A percentile compares a stretch with the other conserved stretches of the same genome.
Conservation (phyloP, 2,329 filamentous ascomycete species). For the Zasmidium cellare region DNA sequence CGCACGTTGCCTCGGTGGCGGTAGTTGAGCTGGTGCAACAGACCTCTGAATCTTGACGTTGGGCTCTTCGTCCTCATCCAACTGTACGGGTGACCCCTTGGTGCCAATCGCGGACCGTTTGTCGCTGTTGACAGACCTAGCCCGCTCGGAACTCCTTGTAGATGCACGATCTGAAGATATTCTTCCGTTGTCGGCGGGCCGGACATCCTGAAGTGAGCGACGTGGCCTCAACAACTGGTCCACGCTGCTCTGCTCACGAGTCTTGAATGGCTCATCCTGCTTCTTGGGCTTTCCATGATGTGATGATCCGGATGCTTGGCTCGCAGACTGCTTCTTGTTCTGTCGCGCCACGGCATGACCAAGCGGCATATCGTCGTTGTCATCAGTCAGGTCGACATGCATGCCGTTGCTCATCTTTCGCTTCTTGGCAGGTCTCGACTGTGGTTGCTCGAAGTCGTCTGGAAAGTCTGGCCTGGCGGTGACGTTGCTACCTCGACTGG, state of each 20-base stretch:
- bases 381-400: conserved; percentile 4
- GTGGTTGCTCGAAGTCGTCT: background rate
- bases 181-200: background rate
- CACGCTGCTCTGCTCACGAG: background rate
- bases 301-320: background rate
- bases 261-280: background rate
- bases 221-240: background rate
- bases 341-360: background rate
- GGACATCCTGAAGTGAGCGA: background rate
- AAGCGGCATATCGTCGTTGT: background rate
- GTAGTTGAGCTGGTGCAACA: background rate
- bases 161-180: background rate
- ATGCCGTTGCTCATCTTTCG: background rate
- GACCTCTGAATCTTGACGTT: background rate
- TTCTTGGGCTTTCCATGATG: background rate
- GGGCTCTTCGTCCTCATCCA: background rate
- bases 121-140: background rate
- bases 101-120: background rate
- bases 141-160: background rate
- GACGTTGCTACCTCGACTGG: background rate
- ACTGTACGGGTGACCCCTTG: background rate
- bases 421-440: no score
- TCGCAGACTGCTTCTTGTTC: background rate
- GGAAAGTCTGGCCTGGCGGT: background rate
- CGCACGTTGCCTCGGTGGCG: background rate